These are phyloP conservation scores for Magnaporthiopsis incrustans DNA, from an alignment of 2,329 filamentous ascomycete genomes.

Conservation along the genomic window DNA sequence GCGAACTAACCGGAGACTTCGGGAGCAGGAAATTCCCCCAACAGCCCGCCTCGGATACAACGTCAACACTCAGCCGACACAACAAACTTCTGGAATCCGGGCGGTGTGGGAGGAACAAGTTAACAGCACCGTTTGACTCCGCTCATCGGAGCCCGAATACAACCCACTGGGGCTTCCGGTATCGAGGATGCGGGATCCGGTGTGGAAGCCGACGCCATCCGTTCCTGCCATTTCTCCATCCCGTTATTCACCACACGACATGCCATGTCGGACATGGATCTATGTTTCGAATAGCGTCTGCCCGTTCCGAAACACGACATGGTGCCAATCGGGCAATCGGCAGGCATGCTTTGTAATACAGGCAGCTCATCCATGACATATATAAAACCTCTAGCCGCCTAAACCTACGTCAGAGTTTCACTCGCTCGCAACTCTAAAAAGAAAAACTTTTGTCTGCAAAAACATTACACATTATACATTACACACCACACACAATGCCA, in stretches of 20 bases:
- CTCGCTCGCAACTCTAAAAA: neutral
- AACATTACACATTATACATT: neutral
- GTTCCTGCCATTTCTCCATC: neutral
- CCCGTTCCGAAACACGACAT: neutral
- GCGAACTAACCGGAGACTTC: too few species aligned
- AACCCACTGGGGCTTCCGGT: neutral
- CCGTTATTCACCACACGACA: neutral
- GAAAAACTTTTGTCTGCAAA: neutral
- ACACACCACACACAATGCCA: conserved; percentile 16
- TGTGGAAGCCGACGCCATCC: neutral
- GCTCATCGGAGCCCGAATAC: neutral
- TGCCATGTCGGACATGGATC: neutral
- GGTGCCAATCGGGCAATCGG: neutral
- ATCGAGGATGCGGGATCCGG: neutral
- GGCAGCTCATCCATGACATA: neutral
- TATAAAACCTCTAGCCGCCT: neutral
- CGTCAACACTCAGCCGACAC: too few species aligned
- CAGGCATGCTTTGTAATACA: neutral
- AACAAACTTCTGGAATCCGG: neutral
- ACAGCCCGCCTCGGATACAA: too few species aligned
- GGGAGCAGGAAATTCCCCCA: too few species aligned
- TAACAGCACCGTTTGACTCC: neutral
- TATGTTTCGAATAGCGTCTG: neutral
- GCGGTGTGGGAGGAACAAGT: neutral
- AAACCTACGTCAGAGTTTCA: neutral